These are phyloP conservation scores for Corylus americana DNA, from an alignment of 306 rosid genomes.

Conservation along the genomic window DNA sequence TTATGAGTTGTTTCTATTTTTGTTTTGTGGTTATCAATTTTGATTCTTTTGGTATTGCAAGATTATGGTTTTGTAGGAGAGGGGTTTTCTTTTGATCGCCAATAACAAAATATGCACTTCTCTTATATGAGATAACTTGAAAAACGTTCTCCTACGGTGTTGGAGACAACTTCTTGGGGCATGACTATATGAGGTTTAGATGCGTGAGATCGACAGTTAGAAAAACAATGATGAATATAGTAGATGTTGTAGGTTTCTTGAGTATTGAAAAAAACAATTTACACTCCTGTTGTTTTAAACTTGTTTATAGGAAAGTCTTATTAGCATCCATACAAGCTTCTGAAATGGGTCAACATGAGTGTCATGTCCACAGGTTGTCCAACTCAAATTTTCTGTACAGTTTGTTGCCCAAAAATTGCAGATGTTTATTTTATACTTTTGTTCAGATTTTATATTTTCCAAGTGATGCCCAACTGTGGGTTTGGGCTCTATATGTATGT, in stretches of 20 bases:
- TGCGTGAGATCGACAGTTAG: background rate
- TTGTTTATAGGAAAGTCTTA: background rate
- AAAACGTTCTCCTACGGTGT: background rate
- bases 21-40: background rate
- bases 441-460: too few species aligned
- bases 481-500: background rate
- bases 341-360: constrained; percentile 1
- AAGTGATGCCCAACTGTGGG: background rate
- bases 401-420: too few species aligned
- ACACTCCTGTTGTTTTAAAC: background rate
- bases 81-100: background rate
- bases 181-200: background rate
- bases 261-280: background rate
- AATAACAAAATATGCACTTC: background rate
- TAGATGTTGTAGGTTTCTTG: background rate
- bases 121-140: background rate
- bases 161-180: background rate
- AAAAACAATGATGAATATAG: background rate
- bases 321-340: background rate
- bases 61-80: background rate
- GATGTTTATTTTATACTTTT: too few species aligned
- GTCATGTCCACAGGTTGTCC: background rate
- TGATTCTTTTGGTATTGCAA: background rate
- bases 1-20: background rate
- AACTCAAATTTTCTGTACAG: too few species aligned